phyloP scores from a whole-genome alignment of 2,329 filamentous ascomycete species.

The Ascochyta pisi region DNA sequence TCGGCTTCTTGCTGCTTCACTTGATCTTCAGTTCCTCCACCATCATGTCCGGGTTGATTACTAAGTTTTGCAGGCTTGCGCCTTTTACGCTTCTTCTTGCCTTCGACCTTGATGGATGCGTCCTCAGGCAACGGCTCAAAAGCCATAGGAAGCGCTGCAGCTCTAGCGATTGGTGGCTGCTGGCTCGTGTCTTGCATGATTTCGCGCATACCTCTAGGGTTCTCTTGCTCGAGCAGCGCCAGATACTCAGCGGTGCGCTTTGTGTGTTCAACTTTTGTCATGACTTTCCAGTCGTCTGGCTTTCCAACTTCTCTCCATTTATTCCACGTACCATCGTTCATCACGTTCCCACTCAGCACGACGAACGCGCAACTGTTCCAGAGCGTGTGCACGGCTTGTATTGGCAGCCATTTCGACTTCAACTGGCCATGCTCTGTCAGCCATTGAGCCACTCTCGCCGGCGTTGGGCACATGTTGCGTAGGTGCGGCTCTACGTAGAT shows the following conservation, averaged over 20 bases:
- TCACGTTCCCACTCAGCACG: constrained; percentile 43
- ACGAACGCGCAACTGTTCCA: constrained; percentile 46
- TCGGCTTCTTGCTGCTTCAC: not conserved
- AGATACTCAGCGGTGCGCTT: constrained; percentile 42
- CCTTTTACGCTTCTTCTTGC: constrained; percentile 34
- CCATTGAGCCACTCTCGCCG: constrained; percentile 41
- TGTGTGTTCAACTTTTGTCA: constrained; percentile 46
- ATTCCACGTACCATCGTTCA: constrained; percentile 38
- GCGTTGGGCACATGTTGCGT: constrained; percentile 39
- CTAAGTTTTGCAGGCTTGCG: constrained; percentile 23
- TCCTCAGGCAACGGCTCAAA: constrained; percentile 1
- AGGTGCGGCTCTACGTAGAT: constrained; percentile 49
- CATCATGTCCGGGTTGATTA: not conserved
- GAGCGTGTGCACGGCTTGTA: constrained; percentile 43
- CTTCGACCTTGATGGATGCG: constrained; percentile 5
- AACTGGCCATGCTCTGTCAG: constrained; percentile 39
- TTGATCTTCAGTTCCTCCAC: constrained; percentile 5
- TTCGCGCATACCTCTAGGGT: constrained; percentile 28
- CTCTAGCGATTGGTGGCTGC: constrained; percentile 29
- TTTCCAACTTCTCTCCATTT: constrained; percentile 38
- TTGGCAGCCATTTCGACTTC: constrained; percentile 42
- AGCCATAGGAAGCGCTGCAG: constrained; percentile 24
- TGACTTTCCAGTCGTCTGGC: constrained; percentile 45
- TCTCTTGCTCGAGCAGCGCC: constrained; percentile 31
- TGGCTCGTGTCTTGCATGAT: constrained; percentile 3